Percentiles rank a stretch among this genome's conserved stretches.
These are phyloP conservation scores for Mycena latifolia DNA, from an alignment of 768 basidiomycete genomes.

Conservation along the genomic window DNA sequence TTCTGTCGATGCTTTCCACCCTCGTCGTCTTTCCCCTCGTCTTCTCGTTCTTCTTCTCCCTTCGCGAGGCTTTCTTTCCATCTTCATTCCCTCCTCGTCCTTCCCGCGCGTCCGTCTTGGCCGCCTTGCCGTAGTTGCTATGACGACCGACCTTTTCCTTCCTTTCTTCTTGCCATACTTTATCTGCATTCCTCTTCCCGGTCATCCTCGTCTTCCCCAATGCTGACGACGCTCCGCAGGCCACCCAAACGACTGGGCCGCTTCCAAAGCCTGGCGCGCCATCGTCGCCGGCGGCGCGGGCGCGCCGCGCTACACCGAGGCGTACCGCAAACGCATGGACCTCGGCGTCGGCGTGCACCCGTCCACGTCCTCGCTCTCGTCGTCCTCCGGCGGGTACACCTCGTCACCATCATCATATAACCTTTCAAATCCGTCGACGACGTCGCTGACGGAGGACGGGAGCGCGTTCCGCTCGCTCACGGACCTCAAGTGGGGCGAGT, in stretches of 20 bases:
- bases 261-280: constrained; percentile 27
- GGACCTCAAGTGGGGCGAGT: constrained; percentile 93
- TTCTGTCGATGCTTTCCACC: too few relatives aligned
- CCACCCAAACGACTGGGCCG: constrained; percentile 24
- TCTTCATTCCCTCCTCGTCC: neutral
- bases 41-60: neutral
- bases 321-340: constrained; percentile 41
- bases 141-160: too few relatives aligned
- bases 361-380: constrained; percentile 20
- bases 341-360: constrained; percentile 31
- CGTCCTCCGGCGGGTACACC: constrained; percentile 1
- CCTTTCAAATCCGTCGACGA: constrained; percentile 43
- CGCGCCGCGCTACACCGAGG: constrained; percentile 38
- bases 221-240: constrained; percentile 40
- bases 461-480: constrained; percentile 85
- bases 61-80: neutral
- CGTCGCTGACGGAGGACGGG: constrained; percentile 54
- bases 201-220: neutral
- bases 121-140: too few relatives aligned
- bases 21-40: neutral
- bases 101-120: neutral
- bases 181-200: neutral
- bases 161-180: too few relatives aligned
- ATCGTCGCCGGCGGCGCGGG: constrained; percentile 34
- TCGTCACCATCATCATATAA: constrained; percentile 41